Evolutionary conservation across 2,329 filamentous ascomycete genomes (phyloP), one percentile per base, ranked within the genome.

Genomic region (Colletotrichum gigasporum): DNA sequence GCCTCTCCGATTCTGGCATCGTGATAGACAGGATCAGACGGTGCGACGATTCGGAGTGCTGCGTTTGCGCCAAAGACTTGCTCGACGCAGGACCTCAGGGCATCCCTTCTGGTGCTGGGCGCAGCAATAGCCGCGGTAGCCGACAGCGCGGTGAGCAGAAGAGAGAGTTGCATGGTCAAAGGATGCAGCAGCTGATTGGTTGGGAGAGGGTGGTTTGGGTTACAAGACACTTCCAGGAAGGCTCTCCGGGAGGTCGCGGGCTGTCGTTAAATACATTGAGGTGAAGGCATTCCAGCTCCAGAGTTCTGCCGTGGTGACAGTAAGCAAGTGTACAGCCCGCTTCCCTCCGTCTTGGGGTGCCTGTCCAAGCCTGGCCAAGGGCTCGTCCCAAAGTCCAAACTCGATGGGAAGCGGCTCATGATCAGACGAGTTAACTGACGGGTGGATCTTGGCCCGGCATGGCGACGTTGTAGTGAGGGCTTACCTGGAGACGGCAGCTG

Each of bases 201-300:
- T 22, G 20, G n/a, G 34, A 30, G 24, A 57, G 22, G 18, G 47
- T 41, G 22, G 53, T 26, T 10, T 22, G 14, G 53, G 30, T 32
- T 16, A 39, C 35, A n/a, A 24, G 53, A 28, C 18, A 26, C 22
- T n/a, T n/a, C 16, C 53, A 45, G 37, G 53, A 57, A 57, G 18
- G 10, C n/a, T 11, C 24, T 47, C 20, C 39, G 37, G 14, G 82
- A 69, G 41, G 39, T 75, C 68, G 37, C 44, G 44, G 44, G 22
- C 24, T 18, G 16, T n/a, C 26, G 44, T 48, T 48, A 48, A 28
- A 48, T 48, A 48, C 44, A 48, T 48, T 80, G 78, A 1, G 79
- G 14, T n/a, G 22, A 48, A 22, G 24, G 26, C 24, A 4, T 48
- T 48, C n/a, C n/a, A n/a, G 22, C 2, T 20, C 0, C 4, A n/a